Conservation (phyloP, 2,329 filamentous ascomycete species). For the Alternaria sp. region DNA sequence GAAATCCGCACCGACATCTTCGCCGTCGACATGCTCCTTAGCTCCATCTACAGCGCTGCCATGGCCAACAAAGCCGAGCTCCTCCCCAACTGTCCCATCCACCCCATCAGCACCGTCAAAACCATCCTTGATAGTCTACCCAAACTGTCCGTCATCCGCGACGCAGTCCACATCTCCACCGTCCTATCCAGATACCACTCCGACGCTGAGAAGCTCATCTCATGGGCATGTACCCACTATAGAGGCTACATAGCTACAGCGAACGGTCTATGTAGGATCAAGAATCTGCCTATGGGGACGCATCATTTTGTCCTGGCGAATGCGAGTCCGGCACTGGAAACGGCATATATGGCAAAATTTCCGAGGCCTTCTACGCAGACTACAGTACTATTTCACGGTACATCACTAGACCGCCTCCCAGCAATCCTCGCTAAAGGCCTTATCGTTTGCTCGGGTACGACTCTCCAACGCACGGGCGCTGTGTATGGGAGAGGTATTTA, state of each 20-base stretch:
- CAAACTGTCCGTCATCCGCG: constrained; percentile 24
- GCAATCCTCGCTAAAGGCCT: constrained; percentile 41
- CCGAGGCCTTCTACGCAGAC: constrained; percentile 15
- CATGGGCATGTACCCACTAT: constrained; percentile 39
- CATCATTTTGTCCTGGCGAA: constrained; percentile 45
- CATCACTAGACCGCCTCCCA: constrained; percentile 40
- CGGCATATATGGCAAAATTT: constrained; percentile 20
- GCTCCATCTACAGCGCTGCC: constrained; percentile 36
- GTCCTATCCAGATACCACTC: constrained; percentile 21
- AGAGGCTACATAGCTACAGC: constrained; percentile 40
- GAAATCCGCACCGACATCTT: constrained; percentile 40
- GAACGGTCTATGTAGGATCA: constrained; percentile 32
- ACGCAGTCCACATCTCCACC: constrained; percentile 20
- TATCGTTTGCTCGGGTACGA: constrained; percentile 30
- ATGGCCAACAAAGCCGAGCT: constrained; percentile 26
- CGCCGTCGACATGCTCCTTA: constrained; percentile 39
- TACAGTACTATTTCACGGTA: constrained; percentile 43
- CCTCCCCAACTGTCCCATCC: constrained; percentile 37
- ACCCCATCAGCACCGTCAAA: constrained; percentile 11
- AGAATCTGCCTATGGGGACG: constrained; percentile 32
- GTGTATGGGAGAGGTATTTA: constrained; percentile 44
- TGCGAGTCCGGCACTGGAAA: constrained; percentile 34
- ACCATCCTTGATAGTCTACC: constrained; percentile 37
- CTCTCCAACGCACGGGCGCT: constrained; percentile 40
- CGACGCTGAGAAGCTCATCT: constrained; percentile 34